Evolutionary conservation across 2,329 filamentous ascomycete species (phyloP).

Genomic region (Chalara sp.): DNA sequence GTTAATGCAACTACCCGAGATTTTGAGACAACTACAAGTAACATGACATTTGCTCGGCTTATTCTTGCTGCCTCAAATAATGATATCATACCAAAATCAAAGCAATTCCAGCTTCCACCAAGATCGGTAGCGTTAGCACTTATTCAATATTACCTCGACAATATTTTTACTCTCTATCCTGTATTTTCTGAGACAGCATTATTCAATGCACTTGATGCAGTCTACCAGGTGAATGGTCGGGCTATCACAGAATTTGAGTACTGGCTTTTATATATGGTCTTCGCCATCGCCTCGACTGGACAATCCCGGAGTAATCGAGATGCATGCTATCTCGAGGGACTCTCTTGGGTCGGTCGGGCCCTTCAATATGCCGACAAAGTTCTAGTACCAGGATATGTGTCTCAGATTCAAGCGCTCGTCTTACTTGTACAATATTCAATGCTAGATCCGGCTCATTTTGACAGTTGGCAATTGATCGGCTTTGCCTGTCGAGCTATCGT

Average conservation of each 20-base stretch:
- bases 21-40: slow-evolving; percentile 80
- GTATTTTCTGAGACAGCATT: slow-evolving; percentile 76
- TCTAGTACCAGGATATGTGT: slow-evolving; percentile 74
- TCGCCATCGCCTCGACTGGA: slow-evolving; percentile 73
- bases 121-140: slow-evolving; percentile 61
- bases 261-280: slow-evolving; percentile 83
- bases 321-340: slow-evolving; percentile 50
- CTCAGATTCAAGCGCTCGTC: slow-evolving; percentile 80
- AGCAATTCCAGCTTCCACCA: slow-evolving; percentile 59
- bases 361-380: slow-evolving; percentile 75
- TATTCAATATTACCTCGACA: slow-evolving; percentile 78
- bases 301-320: slow-evolving; percentile 66
- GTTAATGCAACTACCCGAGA: slow-evolving; percentile 93
- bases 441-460: slow-evolving; percentile 84
- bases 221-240: slow-evolving; percentile 66
- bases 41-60: slow-evolving; percentile 87
- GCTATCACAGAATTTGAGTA: slow-evolving; percentile 61
- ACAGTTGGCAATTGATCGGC: slow-evolving; percentile 89
- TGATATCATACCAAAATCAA: slow-evolving; percentile 58
- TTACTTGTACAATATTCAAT: slow-evolving; percentile 85
- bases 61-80: slow-evolving; percentile 78
- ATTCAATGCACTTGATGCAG: slow-evolving; percentile 69
- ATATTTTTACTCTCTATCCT: slow-evolving; percentile 73
- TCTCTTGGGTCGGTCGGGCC: slow-evolving; percentile 55
- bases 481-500: slow-evolving; percentile 82